These are phyloP conservation scores for Fusarium robinianum DNA, from an alignment of 2,329 filamentous ascomycete genomes.

Conservation along the genomic window DNA sequence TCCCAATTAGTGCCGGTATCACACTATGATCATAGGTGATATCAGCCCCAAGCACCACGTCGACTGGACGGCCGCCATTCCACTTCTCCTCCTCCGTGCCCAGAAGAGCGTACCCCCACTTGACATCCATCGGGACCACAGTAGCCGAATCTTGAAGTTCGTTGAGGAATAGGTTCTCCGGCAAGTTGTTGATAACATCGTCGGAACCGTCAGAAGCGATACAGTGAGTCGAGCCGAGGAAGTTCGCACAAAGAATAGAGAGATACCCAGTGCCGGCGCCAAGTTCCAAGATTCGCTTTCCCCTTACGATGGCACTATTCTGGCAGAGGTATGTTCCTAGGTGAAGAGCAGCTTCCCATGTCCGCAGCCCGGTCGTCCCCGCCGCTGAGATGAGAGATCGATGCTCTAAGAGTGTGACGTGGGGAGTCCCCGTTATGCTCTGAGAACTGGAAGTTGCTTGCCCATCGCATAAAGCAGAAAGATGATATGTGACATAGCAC, in stretches of 20 bases:
- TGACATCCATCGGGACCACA: slow-evolving; percentile 59
- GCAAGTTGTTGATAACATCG: slow-evolving; percentile 69
- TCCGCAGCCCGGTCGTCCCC: slow-evolving; percentile 76
- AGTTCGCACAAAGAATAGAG: slow-evolving; percentile 72
- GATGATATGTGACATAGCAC: slow-evolving; percentile 73
- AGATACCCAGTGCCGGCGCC: slow-evolving; percentile 78
- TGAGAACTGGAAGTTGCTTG: slow-evolving; percentile 6
- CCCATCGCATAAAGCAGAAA: slow-evolving; percentile 42
- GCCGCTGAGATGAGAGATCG: slow-evolving; percentile 69
- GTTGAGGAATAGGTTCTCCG: slow-evolving; percentile 72
- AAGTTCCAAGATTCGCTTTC: slow-evolving; percentile 69
- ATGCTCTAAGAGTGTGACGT: slow-evolving; percentile 70
- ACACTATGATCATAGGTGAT: slow-evolving; percentile 73
- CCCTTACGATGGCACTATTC: slow-evolving; percentile 50
- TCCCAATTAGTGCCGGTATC: slow-evolving; percentile 67
- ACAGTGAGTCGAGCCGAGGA: slow-evolving; percentile 62
- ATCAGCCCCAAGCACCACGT: slow-evolving; percentile 75
- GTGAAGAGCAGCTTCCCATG: slow-evolving; percentile 80
- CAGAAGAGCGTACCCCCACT: slow-evolving; percentile 66
- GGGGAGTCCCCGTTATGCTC: neutral
- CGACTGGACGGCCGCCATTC: slow-evolving; percentile 53
- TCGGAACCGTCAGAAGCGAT: slow-evolving; percentile 76
- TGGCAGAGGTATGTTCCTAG: slow-evolving; percentile 69
- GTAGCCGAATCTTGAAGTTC: slow-evolving; percentile 55
- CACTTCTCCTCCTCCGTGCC: slow-evolving; percentile 60